Evolutionary conservation across 2,329 filamentous ascomycete genomes (phyloP).

Genomic region (Blastomyces gilchristii): DNA sequence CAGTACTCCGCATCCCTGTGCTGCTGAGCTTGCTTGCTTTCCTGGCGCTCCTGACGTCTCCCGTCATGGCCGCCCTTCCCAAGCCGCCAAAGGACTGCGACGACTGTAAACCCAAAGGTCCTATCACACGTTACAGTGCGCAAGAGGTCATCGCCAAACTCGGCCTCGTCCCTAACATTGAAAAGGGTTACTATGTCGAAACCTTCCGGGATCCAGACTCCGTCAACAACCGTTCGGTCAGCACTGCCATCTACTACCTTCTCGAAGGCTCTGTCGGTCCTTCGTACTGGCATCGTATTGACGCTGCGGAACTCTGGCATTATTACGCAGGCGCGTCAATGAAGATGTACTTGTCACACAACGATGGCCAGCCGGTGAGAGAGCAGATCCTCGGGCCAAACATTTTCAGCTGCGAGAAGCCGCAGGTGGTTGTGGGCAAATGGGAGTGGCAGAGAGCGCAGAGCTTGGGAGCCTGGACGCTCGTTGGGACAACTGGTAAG

Average conservation of each 20-base stretch:
- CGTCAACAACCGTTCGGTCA: neutral
- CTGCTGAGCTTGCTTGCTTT: neutral
- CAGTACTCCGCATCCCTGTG: neutral
- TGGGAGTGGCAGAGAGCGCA: neutral
- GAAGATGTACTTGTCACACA: neutral
- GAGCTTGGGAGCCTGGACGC: neutral
- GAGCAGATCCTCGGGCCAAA: neutral
- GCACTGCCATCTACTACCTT: neutral
- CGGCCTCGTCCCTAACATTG: neutral
- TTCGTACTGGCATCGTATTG: neutral
- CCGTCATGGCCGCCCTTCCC: neutral
- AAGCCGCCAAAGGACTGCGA: neutral
- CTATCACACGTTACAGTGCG: neutral
- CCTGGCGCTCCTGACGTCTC: neutral
- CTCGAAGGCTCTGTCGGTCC: neutral
- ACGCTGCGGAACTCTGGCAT: neutral
- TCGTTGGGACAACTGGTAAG: neutral
- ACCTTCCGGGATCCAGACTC: neutral
- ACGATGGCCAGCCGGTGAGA: neutral
- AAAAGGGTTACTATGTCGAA: neutral
- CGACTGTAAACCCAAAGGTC: neutral
- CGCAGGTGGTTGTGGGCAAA: neutral
- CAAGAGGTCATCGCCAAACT: neutral
- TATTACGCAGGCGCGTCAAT: neutral
- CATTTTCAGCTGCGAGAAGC: neutral